Conservation (phyloP, 371 early-diverging fungal species). For the Furculomyces boomerangus region DNA sequence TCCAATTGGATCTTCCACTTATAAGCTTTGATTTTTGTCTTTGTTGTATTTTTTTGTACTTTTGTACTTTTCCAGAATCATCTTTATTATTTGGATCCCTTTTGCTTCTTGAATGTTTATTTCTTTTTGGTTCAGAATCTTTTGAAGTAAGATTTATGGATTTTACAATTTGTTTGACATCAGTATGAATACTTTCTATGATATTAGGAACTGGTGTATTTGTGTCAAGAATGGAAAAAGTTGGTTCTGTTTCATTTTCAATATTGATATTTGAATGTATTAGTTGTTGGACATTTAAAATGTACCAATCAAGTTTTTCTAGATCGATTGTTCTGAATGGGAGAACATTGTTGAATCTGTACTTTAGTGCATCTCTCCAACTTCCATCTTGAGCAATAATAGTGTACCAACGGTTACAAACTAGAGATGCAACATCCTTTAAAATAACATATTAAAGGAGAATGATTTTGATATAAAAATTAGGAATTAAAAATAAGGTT, state of each 20-base stretch:
- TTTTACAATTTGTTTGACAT: not conserved
- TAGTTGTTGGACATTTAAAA: not conserved
- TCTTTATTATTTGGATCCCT: not conserved
- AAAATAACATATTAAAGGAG: not conserved
- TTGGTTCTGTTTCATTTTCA: not conserved
- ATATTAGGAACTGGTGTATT: not conserved
- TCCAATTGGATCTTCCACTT: not conserved
- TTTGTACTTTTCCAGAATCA: not conserved
- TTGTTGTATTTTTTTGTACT: not conserved
- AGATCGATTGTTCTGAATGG: not conserved
- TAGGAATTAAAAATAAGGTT: not conserved
- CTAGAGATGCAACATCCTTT: not conserved
- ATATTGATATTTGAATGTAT: not conserved
- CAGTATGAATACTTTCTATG: not conserved
- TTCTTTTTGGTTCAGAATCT: not conserved
- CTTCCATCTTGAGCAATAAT: not conserved
- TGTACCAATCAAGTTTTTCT: not conserved
- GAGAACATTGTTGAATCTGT: not conserved
- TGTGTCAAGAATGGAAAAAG: not conserved
- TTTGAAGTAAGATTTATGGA: not conserved
- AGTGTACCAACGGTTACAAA: not conserved
- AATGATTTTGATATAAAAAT: not conserved
- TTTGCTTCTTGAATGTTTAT: not conserved
- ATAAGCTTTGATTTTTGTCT: not conserved
- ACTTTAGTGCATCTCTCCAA: constrained; percentile 1